Base-by-base conservation (phyloP, 2,329 filamentous ascomycete genomes). In the Neopestalotiopsis sp. region DNA sequence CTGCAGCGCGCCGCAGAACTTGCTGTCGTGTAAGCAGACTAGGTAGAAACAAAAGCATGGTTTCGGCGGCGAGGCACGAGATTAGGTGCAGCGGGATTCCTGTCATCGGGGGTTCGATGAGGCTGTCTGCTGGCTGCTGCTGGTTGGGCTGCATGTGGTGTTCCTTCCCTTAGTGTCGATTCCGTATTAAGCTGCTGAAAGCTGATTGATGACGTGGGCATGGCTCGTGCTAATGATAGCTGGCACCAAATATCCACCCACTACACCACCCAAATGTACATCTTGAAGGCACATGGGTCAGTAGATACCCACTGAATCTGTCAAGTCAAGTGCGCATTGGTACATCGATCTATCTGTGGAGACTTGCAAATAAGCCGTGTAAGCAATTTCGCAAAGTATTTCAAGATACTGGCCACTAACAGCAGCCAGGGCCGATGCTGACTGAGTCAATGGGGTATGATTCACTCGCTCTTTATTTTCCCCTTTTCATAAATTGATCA, bases 151-250 rank as follows among this genome's bases (percentile, higher is more conserved):
- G 34, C 34, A 38, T 38, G 34, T 38, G 34, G 34, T 38, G 34
- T 38, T 38, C 34, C 6, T 38, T 38, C 34, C 34, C 34, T 38
- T 38, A 38, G 34, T 38, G 34, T 10, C 34, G 34, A 10, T 38
- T 38, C 34, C 34, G 34, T 56, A 56, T n/a, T 56, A 14, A 24
- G 49, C 49, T n/a, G 20, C 13, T 12, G 57, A 24, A 17, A 24
- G 28, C 20, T 5, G 20, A 20, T 20, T 20, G 59, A 62, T 62
- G 59, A 62, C 59, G 59, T 62, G 59, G 59, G 59, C 34, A 17
- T 40, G 59, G 59, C 59, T 62, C 28, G n/a, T 30, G 59, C 59
- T 38, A 38, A 28, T 62, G 59, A 13, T 14, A 20, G 59, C 28
- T 12, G 13, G 28, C n/a, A 30, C 32, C 34, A 7, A 10, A 10